Evolutionary conservation across 2,329 filamentous ascomycete species (phyloP).

Genomic region (Diaporthe aspalathi): DNA sequence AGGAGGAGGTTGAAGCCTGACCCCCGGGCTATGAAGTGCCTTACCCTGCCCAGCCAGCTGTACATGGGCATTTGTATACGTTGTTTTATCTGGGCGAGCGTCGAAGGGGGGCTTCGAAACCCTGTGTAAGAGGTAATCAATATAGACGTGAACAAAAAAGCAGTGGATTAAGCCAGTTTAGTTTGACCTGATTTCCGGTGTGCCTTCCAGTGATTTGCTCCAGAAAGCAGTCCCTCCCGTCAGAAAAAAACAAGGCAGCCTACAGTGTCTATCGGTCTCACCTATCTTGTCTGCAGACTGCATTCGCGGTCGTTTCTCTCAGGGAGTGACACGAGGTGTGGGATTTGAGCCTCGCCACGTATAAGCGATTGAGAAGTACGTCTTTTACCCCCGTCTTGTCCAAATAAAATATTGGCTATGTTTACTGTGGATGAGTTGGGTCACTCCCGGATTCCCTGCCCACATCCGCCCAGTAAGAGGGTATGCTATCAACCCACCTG

Average conservation of each 20-base stretch:
- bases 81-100: slow-evolving; percentile 15
- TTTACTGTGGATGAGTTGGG: too few relatives aligned
- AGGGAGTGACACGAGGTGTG: too few relatives aligned
- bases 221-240: background rate
- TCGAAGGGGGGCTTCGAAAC: background rate
- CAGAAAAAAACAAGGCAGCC: too few relatives aligned
- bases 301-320: background rate
- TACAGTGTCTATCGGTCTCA: background rate
- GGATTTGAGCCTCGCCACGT: too few relatives aligned
- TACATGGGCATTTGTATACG: slow-evolving; percentile 28
- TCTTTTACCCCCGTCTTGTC: too few relatives aligned
- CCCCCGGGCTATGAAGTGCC: background rate
- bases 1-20: background rate
- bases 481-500: too few relatives aligned
- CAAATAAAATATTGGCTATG: too few relatives aligned
- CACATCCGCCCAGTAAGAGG: background rate
- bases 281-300: background rate
- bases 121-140: slow-evolving; percentile 37
- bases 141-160: slow-evolving; percentile 35
- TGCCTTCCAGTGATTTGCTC: background rate
- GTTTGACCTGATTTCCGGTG: background rate
- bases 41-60: slow-evolving; percentile 6
- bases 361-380: too few relatives aligned
- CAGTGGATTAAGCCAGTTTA: slow-evolving; percentile 16
- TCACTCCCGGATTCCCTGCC: background rate